Evolutionary conservation across 345 rosid species (phyloP).

Genomic region (Passiflora organensis): DNA sequence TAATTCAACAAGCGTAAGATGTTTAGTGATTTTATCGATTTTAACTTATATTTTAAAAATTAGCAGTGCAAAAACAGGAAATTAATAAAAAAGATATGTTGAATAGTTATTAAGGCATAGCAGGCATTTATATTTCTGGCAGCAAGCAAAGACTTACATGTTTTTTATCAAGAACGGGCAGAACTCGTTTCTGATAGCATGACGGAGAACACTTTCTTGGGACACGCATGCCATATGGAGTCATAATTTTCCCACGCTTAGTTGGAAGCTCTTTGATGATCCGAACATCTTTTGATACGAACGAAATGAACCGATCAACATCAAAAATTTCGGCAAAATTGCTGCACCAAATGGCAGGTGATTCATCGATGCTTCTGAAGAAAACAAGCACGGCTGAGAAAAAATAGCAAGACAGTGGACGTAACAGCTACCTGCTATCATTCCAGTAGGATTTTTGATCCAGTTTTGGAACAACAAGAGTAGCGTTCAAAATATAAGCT

Average conservation of each 20-base stretch:
- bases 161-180: conserved; percentile 48
- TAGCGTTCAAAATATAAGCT: conserved; percentile 88
- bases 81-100: too few relatives aligned
- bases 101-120: too few relatives aligned
- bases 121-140: too few relatives aligned
- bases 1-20: too few relatives aligned
- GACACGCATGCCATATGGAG: conserved; percentile 59
- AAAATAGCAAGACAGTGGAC: background rate
- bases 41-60: too few relatives aligned
- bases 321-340: conserved; percentile 75
- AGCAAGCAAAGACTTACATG: conserved; percentile 34
- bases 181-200: conserved; percentile 46
- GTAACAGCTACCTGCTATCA: conserved; percentile 56
- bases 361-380: conserved; percentile 9
- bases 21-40: too few relatives aligned
- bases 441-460: conserved; percentile 92
- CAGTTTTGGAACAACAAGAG: conserved; percentile 80
- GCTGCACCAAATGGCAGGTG: conserved; percentile 45
- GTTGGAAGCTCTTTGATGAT: conserved; percentile 66
- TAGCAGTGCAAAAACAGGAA: too few relatives aligned
- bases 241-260: conserved; percentile 41
- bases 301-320: conserved; percentile 72
- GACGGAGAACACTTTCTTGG: conserved; percentile 79
- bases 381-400: conserved; percentile 9
- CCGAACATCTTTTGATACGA: conserved; percentile 54